A percentile compares a stretch with the other conserved stretches of the same genome.
Evolutionary conservation across 2,329 filamentous ascomycete genomes (phyloP).

Genomic region (Aschersonia sp.): DNA sequence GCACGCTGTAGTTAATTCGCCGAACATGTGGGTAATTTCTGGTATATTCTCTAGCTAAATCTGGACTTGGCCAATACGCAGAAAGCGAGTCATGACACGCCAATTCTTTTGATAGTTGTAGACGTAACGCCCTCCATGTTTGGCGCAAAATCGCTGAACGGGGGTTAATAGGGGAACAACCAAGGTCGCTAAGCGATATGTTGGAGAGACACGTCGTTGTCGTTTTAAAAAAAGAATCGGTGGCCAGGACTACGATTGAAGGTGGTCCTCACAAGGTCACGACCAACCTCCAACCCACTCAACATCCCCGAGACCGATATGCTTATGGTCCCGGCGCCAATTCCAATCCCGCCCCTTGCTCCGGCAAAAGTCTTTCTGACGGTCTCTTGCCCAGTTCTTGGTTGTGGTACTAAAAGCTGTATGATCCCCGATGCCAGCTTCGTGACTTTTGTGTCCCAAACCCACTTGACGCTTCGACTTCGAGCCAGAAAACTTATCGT

Average conservation of each 20-base stretch:
- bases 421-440: constrained; percentile 33
- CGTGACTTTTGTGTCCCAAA: constrained; percentile 32
- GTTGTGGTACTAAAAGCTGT: constrained; percentile 22
- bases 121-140: not conserved
- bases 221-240: not conserved
- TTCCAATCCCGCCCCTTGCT: constrained; percentile 45
- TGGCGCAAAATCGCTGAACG: too few relatives aligned
- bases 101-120: not conserved
- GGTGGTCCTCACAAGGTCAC: constrained; percentile 30
- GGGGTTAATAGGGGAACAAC: too few relatives aligned
- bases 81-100: constrained; percentile 38
- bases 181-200: too few relatives aligned
- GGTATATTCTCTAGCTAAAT: constrained; percentile 35
- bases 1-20: too few relatives aligned
- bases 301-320: constrained; percentile 59
- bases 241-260: constrained; percentile 47
- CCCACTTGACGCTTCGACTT: constrained; percentile 34
- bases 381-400: constrained; percentile 25
- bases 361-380: constrained; percentile 38
- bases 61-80: constrained; percentile 42
- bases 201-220: not conserved
- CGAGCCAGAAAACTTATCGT: constrained; percentile 33
- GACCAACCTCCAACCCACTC: constrained; percentile 95
- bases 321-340: constrained; percentile 43
- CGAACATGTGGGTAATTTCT: constrained; percentile 45